Percentiles rank a stretch among this genome's conserved stretches.
Evolutionary conservation across 1,284 basidiomycete species (phyloP).

Genomic region (Polyporus tsugae): DNA sequence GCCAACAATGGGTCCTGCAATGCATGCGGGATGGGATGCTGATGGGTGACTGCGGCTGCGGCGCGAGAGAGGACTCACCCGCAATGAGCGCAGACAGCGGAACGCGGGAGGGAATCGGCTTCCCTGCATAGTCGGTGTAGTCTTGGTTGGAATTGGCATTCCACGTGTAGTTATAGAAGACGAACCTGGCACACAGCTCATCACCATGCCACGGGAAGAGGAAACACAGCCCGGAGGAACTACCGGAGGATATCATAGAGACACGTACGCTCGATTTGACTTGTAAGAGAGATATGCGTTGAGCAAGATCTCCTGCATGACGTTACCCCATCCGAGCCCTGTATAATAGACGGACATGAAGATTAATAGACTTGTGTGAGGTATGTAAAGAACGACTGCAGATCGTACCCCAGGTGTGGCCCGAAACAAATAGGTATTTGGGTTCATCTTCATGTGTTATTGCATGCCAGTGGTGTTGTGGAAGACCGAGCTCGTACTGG

Average conservation of each 20-base stretch:
- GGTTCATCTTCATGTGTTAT: slow-evolving; percentile 7
- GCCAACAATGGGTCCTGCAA: slow-evolving; percentile 50
- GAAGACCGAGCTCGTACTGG: slow-evolving; percentile 17
- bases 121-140: slow-evolving; percentile 46
- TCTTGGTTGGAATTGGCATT: slow-evolving; percentile 28
- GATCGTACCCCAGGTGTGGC: not conserved
- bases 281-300: slow-evolving; percentile 56
- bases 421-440: slow-evolving; percentile 22
- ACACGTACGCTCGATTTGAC: slow-evolving; percentile 52
- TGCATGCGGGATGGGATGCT: not conserved
- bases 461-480: slow-evolving; percentile 24
- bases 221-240: not conserved
- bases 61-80: slow-evolving; percentile 42
- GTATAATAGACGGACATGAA: not conserved
- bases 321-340: slow-evolving; percentile 57
- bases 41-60: not conserved
- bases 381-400: not conserved
- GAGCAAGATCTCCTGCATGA: slow-evolving; percentile 59
- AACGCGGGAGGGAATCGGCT: slow-evolving; percentile 58
- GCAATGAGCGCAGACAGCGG: slow-evolving; percentile 65
- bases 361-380: not conserved
- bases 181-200: slow-evolving; percentile 44
- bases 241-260: not conserved
- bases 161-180: slow-evolving; percentile 75
- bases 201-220: not conserved